These are phyloP conservation scores for Dichomitus squalens DNA, from an alignment of 1,284 basidiomycete species.

Conservation along the genomic window DNA sequence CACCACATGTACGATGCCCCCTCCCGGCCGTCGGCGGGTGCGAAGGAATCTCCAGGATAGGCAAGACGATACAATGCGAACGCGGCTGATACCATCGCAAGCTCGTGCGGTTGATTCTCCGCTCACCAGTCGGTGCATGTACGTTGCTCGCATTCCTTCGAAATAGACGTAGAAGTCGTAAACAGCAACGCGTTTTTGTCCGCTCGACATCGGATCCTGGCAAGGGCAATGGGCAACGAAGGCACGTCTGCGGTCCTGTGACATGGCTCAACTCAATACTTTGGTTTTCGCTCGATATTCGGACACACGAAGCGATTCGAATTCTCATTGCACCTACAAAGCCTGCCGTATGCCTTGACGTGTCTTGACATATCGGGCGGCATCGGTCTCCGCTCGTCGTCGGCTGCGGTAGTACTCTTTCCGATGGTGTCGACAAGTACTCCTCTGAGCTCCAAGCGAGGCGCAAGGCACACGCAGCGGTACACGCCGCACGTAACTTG, in stretches of 20 bases:
- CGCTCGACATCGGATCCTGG: not conserved
- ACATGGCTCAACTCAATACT: not conserved
- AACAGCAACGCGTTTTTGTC: not conserved
- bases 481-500: no score
- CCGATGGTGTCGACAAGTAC: not conserved
- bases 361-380: constrained; percentile 8
- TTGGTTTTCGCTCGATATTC: not conserved
- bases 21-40: constrained; percentile 6
- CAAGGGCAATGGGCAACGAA: not conserved
- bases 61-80: constrained; percentile 15
- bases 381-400: constrained; percentile 7
- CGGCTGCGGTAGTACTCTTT: not conserved
- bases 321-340: constrained; percentile 4
- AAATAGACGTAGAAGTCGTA: not conserved
- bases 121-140: constrained; percentile 8
- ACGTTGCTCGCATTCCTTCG: not conserved
- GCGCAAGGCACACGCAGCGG: no score
- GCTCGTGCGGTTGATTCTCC: not conserved
- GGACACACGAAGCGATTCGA: not conserved
- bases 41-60: constrained; percentile 1
- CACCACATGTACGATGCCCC: constrained; percentile 12
- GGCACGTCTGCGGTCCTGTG: not conserved
- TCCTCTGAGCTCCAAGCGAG: not conserved
- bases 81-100: not conserved
- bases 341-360: constrained; percentile 3